Evolutionary conservation across 2,329 filamentous ascomycete genomes (phyloP), one percentile per base, ranked within the genome.

Genomic region (Tolypocladium capitatum): DNA sequence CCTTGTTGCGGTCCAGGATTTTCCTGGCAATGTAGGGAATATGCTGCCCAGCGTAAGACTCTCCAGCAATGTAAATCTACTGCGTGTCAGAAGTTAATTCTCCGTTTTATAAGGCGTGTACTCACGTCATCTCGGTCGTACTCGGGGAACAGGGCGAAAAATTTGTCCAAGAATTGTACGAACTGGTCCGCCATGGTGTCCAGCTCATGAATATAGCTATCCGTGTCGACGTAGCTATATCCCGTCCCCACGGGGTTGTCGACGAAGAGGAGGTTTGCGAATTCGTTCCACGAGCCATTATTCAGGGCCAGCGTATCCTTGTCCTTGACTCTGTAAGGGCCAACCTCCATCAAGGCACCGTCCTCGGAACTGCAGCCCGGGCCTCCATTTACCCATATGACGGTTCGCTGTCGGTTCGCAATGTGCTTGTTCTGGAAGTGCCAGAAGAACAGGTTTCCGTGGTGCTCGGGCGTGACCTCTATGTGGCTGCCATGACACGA

Each of bases 381-480:
- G 0, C 92, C 94, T 47, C 92, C 94, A 62, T 98, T 98, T 49
- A 98, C 70, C 92, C 94, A 98, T 60, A 98, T 82, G 11, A 98
- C 85, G 3, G 90, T 95, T 49, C 92, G 80, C 64, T 92, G 86
- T 57, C 78, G 80, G 63, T 97, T 86, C 49, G 89, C 91, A 56
- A 98, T 95, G 65, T 98, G 92, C 56, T 86, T 79, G 63, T 97
- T 97, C 63, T 95, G 81, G 63, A 86, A 96, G 61, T 96, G 87
- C 92, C 92, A 98, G 73, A 98, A 98, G 74, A 97, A 98, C 18
- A 98, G 70, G 66, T 97, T 94, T 56, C 88, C 91, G 63, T 97
- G 88, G 63, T 84, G 78, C 55, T 88, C 82, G 20, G 84, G 78
- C 32, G 82, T 85, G 59, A 98, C 76, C 68, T 97, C 90, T 64